Evolutionary conservation across 1,284 basidiomycete species (phyloP).

Genomic region (Malassezia yamatoensis): DNA sequence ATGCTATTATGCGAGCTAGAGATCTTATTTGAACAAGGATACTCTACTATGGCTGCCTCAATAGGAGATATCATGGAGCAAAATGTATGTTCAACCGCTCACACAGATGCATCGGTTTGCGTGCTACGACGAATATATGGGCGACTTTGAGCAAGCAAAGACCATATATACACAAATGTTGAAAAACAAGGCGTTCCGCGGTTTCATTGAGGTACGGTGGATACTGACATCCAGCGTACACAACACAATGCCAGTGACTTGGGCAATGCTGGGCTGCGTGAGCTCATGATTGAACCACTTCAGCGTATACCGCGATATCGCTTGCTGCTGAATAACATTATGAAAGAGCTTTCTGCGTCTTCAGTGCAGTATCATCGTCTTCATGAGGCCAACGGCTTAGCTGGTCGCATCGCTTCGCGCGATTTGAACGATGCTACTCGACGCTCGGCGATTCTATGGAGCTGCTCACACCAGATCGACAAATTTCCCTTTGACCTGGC

Average conservation of each 20-base stretch:
- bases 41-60: conserved; percentile 53
- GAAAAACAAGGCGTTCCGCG: conserved; percentile 66
- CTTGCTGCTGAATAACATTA: conserved; percentile 64
- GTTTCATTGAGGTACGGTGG: conserved; percentile 50
- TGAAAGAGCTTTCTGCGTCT: conserved; percentile 27
- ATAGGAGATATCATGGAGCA: conserved; percentile 75
- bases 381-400: conserved; percentile 73
- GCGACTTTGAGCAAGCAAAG: conserved; percentile 86
- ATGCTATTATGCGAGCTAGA: conserved; percentile 77
- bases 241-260: conserved; percentile 76
- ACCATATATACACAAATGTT: conserved; percentile 73
- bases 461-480: conserved; percentile 72
- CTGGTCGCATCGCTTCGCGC: conserved; percentile 79
- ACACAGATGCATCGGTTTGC: conserved; percentile 56
- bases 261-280: conserved; percentile 66
- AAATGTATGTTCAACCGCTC: conserved; percentile 52
- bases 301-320: conserved; percentile 95
- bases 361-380: conserved; percentile 55
- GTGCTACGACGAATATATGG: conserved; percentile 79
- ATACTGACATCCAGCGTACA: conserved; percentile 53
- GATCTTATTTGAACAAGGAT: conserved; percentile 53
- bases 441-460: conserved; percentile 77
- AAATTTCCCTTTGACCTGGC: conserved; percentile 62
- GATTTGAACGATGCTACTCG: conserved; percentile 85
- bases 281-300: conserved; percentile 98